phyloP scores from a whole-genome alignment of 1,284 basidiomycete genomes.

The Sanghuangporus weigelae region DNA sequence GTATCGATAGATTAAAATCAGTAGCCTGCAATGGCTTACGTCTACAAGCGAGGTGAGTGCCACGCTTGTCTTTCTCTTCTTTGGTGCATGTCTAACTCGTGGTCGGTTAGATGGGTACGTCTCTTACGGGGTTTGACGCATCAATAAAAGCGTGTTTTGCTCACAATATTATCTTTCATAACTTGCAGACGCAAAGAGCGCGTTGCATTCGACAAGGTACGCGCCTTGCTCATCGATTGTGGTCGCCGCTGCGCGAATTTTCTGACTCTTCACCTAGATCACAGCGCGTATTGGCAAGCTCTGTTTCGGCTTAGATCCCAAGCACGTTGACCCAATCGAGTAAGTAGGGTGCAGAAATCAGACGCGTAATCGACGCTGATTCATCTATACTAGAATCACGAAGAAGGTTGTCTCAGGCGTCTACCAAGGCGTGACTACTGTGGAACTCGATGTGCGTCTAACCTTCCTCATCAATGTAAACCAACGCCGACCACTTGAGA shows the following conservation, averaged over 20 bases:
- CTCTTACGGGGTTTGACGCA: slow-evolving; percentile 31
- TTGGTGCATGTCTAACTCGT: slow-evolving; percentile 17
- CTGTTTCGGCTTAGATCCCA: slow-evolving; percentile 92
- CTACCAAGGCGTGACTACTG: slow-evolving; percentile 94
- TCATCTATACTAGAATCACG: slow-evolving; percentile 51
- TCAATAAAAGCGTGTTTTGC: slow-evolving; percentile 23
- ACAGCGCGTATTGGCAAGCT: slow-evolving; percentile 92
- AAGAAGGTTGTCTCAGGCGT: slow-evolving; percentile 96
- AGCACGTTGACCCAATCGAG: slow-evolving; percentile 94
- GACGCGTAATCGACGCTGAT: not conserved
- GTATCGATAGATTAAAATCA: not conserved
- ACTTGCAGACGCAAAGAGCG: slow-evolving; percentile 69
- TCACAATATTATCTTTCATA: not conserved
- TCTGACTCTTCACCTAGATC: slow-evolving; percentile 47
- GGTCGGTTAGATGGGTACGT: slow-evolving; percentile 58
- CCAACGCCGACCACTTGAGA: slow-evolving; percentile 1
- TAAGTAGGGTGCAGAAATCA: slow-evolving; percentile 34
- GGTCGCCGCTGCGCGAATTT: slow-evolving; percentile 13
- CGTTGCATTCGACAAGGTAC: slow-evolving; percentile 83
- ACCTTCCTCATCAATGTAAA: not conserved
- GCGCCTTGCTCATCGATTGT: slow-evolving; percentile 20
- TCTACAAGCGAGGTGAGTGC: slow-evolving; percentile 68
- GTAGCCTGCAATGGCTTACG: slow-evolving; percentile 48
- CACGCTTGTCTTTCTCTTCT: not conserved
- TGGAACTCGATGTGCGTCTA: slow-evolving; percentile 85